A percentile compares a stretch with the other conserved stretches of the same genome.
Evolutionary conservation across 1,284 basidiomycete species (phyloP).

Genomic region (Sutorius eximius): DNA sequence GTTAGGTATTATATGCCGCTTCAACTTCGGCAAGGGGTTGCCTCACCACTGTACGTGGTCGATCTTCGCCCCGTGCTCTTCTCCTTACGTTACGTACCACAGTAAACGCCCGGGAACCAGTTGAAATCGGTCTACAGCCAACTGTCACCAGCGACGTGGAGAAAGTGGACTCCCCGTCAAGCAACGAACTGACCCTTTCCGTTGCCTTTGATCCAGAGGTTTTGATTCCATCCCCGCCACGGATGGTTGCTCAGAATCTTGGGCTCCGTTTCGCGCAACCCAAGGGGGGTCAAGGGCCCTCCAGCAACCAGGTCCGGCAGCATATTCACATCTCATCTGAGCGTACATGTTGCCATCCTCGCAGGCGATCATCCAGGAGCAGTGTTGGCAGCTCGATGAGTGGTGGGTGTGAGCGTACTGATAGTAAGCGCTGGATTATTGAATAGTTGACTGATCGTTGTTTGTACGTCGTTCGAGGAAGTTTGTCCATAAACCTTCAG

Average conservation of each 20-base stretch:
- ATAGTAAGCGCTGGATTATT: slow-evolving; percentile 53
- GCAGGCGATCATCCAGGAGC: slow-evolving; percentile 15
- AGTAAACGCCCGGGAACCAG: slow-evolving; percentile 59
- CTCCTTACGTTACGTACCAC: not conserved
- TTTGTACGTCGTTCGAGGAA: not conserved
- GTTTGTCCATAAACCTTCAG: not conserved
- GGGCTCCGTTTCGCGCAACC: slow-evolving; percentile 47
- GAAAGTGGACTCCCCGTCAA: slow-evolving; percentile 66
- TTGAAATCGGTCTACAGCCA: slow-evolving; percentile 47
- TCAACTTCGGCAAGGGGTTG: slow-evolving; percentile 76
- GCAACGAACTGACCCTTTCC: slow-evolving; percentile 54
- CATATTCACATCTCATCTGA: slow-evolving; percentile 2
- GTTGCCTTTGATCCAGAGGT: slow-evolving; percentile 46
- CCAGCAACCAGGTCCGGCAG: not conserved
- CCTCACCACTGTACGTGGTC: slow-evolving; percentile 58
- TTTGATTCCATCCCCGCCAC: slow-evolving; percentile 41
- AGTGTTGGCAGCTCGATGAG: slow-evolving; percentile 19
- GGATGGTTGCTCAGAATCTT: slow-evolving; percentile 41
- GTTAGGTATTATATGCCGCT: slow-evolving; percentile 62
- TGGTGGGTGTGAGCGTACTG: slow-evolving; percentile 21
- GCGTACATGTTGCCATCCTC: not conserved
- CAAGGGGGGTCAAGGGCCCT: not conserved
- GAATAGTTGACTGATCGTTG: slow-evolving; percentile 19
- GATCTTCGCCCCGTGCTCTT: not conserved
- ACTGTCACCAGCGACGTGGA: slow-evolving; percentile 46